Evolutionary conservation across 2,329 filamentous ascomycete genomes (phyloP).

Genomic region (Fusarium heterosporum): DNA sequence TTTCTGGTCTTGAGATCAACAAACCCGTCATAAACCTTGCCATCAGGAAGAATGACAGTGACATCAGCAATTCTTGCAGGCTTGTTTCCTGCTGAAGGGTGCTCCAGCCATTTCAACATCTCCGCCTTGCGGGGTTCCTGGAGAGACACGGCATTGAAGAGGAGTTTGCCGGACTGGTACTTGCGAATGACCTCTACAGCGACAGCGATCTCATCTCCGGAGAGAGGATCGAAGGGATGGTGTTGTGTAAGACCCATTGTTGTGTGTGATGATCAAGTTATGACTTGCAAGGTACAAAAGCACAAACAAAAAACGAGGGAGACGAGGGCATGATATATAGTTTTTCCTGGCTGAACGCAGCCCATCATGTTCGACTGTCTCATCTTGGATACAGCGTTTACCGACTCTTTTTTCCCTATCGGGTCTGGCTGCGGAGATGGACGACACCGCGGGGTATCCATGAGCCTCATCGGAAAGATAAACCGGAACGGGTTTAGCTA

Average conservation of each 20-base stretch:
- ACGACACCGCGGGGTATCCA: constrained; percentile 20
- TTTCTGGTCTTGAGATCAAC: constrained; percentile 76
- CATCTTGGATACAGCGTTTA: constrained; percentile 22
- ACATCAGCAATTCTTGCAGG: constrained; percentile 83
- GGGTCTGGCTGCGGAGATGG: constrained; percentile 19
- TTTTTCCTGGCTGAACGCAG: constrained; percentile 1
- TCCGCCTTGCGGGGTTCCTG: constrained; percentile 87
- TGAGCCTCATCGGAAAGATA: constrained; percentile 40
- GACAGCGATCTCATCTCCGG: constrained; percentile 79
- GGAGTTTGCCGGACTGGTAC: constrained; percentile 72
- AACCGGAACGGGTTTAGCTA: constrained; percentile 32
- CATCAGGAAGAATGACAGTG: constrained; percentile 81
- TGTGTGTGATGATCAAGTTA: background rate
- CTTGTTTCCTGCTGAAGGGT: constrained; percentile 68
- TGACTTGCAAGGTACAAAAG: background rate
- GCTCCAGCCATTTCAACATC: constrained; percentile 82
- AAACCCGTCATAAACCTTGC: constrained; percentile 84
- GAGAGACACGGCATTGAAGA: constrained; percentile 88
- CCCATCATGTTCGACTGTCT: constrained; percentile 1
- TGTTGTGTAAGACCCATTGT: constrained; percentile 30
- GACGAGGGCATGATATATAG: constrained; percentile 27
- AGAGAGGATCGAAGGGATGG: constrained; percentile 48
- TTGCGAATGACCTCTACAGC: constrained; percentile 73
- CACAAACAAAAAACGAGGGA: background rate
- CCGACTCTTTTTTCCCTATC: constrained; percentile 41